A percentile compares a stretch with the other conserved stretches of the same genome.
Conservation (phyloP, 176 grass and related monocot species). For the Tuctoria greenei region DNA sequence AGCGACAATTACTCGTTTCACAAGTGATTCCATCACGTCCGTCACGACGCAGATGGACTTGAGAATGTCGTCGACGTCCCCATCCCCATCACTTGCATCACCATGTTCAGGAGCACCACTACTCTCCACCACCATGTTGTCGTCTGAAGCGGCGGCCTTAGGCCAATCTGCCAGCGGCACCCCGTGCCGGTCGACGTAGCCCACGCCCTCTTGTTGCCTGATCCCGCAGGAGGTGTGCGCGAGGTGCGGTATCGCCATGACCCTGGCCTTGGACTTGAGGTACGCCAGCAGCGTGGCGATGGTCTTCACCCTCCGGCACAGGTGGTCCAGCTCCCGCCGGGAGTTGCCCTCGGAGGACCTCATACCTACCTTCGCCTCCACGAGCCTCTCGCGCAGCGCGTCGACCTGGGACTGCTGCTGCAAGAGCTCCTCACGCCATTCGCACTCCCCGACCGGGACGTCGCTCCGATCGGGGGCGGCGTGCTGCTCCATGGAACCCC, state of each 20-base stretch:
- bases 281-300: slow-evolving; percentile 73
- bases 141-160: slow-evolving; percentile 37
- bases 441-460: slow-evolving; percentile 26
- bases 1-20: slow-evolving; percentile 71
- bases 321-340: slow-evolving; percentile 60
- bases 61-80: slow-evolving; percentile 56
- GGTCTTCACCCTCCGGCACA: slow-evolving; percentile 71
- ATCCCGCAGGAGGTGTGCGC: slow-evolving; percentile 67
- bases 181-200: slow-evolving; percentile 61
- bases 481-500: slow-evolving; percentile 38
- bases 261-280: slow-evolving; percentile 82
- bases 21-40: slow-evolving; percentile 71
- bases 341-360: slow-evolving; percentile 47
- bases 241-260: slow-evolving; percentile 72
- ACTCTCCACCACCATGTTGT: neutral
- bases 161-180: slow-evolving; percentile 59
- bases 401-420: slow-evolving; percentile 70
- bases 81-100: slow-evolving; percentile 35
- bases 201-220: slow-evolving; percentile 58
- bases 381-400: slow-evolving; percentile 55
- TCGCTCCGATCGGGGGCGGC: slow-evolving; percentile 11
- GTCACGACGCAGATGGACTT: slow-evolving; percentile 67
- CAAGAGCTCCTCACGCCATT: slow-evolving; percentile 63
- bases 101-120: neutral
- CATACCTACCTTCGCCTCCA: slow-evolving; percentile 54